Percentiles rank a stretch among this genome's conserved stretches.
Conservation (phyloP, 2,329 filamentous ascomycete genomes). For the Sclerotinia subarctica region DNA sequence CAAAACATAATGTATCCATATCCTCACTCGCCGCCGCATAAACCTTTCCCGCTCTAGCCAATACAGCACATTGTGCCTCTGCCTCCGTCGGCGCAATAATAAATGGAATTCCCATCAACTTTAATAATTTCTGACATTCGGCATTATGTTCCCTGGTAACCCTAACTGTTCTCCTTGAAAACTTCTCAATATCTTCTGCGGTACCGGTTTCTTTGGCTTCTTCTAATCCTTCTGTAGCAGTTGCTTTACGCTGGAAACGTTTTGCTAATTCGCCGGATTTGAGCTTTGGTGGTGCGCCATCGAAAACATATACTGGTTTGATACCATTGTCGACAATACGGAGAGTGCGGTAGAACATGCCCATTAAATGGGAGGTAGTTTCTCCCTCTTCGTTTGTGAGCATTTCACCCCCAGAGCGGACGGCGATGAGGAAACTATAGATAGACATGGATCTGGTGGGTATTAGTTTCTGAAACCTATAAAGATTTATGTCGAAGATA, state of each 20-base stretch:
- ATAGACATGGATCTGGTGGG: slow-evolving; percentile 86
- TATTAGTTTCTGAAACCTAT: slow-evolving; percentile 24
- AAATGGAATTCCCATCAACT: slow-evolving; percentile 93
- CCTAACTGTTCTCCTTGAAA: slow-evolving; percentile 85
- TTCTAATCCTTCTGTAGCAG: slow-evolving; percentile 84
- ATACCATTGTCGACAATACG: slow-evolving; percentile 99
- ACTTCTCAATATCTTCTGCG: slow-evolving; percentile 96
- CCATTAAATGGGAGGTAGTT: slow-evolving; percentile 97
- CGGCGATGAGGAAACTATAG: slow-evolving; percentile 97
- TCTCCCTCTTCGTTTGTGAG: slow-evolving; percentile 93
- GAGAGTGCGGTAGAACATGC: slow-evolving; percentile 98
- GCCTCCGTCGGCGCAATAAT: slow-evolving; percentile 95
- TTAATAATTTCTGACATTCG: slow-evolving; percentile 86
- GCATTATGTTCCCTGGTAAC: slow-evolving; percentile 97
- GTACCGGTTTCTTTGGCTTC: slow-evolving; percentile 97
- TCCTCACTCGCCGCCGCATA: slow-evolving; percentile 96
- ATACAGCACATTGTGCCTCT: slow-evolving; percentile 89
- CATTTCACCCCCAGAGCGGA: slow-evolving; percentile 94
- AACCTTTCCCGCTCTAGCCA: slow-evolving; percentile 89
- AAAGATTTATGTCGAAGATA: neutral
- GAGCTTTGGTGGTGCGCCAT: slow-evolving; percentile 92
- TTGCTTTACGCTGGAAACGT: slow-evolving; percentile 90
- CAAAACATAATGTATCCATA: slow-evolving; percentile 98
- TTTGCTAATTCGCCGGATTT: slow-evolving; percentile 97
- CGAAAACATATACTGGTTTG: slow-evolving; percentile 97